phyloP scores from a whole-genome alignment of 805 yeast genomes.

The Peterozyma toletana region DNA sequence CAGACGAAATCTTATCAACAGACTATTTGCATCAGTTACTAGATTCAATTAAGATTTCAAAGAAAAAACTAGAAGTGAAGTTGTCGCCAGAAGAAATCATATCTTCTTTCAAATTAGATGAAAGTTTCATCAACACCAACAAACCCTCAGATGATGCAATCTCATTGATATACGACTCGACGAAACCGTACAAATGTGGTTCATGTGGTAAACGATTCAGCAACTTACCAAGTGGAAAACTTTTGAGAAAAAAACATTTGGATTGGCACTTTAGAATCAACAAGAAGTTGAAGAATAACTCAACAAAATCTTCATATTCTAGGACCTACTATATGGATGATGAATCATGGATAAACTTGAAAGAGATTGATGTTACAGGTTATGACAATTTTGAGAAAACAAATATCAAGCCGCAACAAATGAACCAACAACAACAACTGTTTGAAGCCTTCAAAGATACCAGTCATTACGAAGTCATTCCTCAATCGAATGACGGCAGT shows the following conservation, averaged over 20 bases:
- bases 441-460: too few species aligned
- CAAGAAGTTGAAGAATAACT: conserved; percentile 54
- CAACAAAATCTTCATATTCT: conserved; percentile 49
- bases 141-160: conserved; percentile 24
- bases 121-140: conserved; percentile 30
- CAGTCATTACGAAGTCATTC: conserved; percentile 6
- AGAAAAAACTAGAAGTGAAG: too few species aligned
- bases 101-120: conserved; percentile 14
- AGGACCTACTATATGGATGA: conserved; percentile 78
- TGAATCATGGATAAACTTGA: conserved; percentile 65
- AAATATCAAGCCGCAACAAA: conserved; percentile 41
- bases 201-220: conserved; percentile 85
- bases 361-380: conserved; percentile 57
- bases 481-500: conserved; percentile 34
- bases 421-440: too few species aligned
- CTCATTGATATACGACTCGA: conserved; percentile 38
- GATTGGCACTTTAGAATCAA: conserved; percentile 97
- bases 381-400: conserved; percentile 15
- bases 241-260: conserved; percentile 50
- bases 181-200: conserved; percentile 73
- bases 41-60: too few species aligned
- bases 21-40: too few species aligned
- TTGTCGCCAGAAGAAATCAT: too few species aligned
- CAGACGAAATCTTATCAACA: too few species aligned
- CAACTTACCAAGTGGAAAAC: conserved; percentile 44